A percentile compares a stretch with the other conserved stretches of the same genome.
phyloP scores from a whole-genome alignment of 208 protist species.

The Leishmania arabica region DNA sequence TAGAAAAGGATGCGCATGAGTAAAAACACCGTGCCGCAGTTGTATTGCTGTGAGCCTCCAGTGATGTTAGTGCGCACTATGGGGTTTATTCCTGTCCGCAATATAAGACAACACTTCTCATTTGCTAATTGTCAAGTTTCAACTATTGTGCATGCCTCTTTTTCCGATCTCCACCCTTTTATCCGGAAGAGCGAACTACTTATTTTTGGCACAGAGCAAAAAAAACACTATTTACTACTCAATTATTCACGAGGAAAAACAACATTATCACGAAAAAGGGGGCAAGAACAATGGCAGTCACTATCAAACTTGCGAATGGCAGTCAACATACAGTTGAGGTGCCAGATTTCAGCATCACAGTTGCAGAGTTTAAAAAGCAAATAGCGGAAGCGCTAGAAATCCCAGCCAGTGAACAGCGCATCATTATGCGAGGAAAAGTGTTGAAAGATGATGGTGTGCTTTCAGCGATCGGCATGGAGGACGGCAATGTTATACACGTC shows the following conservation, averaged over 20 bases:
- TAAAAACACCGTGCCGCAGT: no score
- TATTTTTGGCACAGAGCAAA: background rate
- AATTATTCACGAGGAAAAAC: constrained; percentile 5
- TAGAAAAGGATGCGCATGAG: background rate
- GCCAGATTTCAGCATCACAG: constrained; percentile 70
- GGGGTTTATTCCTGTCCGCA: background rate
- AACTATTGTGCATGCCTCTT: background rate
- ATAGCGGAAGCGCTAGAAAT: constrained; percentile 49
- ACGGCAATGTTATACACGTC: constrained; percentile 84
- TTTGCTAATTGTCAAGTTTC: background rate
- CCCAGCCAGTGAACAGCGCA: constrained; percentile 79
- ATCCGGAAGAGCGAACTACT: background rate
- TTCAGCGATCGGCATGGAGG: constrained; percentile 70
- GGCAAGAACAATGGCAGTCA: constrained; percentile 31
- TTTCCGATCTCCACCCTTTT: background rate
- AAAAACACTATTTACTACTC: background rate
- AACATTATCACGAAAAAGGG: background rate
- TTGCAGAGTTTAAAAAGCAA: constrained; percentile 74
- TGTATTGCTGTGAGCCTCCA: background rate
- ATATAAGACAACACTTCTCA: background rate
- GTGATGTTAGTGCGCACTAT: background rate
- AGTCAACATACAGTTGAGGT: constrained; percentile 75
- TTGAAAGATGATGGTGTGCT: constrained; percentile 85
- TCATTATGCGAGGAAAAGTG: constrained; percentile 85
- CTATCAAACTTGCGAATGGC: constrained; percentile 82